Conservation (phyloP, 805 yeast genomes). For the Candida hungchunana region DNA sequence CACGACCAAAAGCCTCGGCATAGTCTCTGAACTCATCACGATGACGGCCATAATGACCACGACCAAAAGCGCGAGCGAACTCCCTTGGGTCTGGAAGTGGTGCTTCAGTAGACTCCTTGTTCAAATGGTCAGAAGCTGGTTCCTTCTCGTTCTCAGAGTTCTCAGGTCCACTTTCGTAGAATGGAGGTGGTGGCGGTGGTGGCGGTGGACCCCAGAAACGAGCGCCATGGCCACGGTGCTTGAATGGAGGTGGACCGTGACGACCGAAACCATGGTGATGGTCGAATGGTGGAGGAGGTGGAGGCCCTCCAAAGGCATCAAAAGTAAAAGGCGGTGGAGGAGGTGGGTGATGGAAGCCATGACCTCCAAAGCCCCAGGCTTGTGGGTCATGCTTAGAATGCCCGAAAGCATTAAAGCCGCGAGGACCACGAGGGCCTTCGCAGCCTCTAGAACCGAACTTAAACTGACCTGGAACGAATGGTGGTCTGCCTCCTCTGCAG, state of each 20-base stretch:
- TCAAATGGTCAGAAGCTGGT: no score
- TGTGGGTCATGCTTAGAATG: no score
- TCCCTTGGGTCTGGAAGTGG: no score
- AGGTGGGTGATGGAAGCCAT: background rate
- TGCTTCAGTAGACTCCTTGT: constrained; percentile 1
- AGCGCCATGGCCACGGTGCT: background rate
- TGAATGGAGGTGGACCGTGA: constrained; percentile 7
- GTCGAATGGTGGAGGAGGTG: background rate
- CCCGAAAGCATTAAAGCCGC: no score
- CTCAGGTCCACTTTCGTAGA: constrained; percentile 1
- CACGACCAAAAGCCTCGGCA: background rate
- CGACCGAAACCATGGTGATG: background rate
- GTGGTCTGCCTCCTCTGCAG: no score
- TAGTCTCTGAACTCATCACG: background rate
- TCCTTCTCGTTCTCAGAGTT: no score
- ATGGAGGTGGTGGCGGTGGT: constrained; percentile 8
- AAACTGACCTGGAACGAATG: no score
- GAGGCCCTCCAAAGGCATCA: background rate
- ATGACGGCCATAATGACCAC: background rate
- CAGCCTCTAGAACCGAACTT: constrained; percentile 1
- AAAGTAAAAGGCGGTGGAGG: background rate
- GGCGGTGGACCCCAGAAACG: constrained; percentile 3
- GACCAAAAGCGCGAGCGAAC: background rate
- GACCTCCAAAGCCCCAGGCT: background rate
- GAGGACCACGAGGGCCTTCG: no score